Evolutionary conservation across 2,329 filamentous ascomycete species (phyloP).

Genomic region (Epichloe bromicola): DNA sequence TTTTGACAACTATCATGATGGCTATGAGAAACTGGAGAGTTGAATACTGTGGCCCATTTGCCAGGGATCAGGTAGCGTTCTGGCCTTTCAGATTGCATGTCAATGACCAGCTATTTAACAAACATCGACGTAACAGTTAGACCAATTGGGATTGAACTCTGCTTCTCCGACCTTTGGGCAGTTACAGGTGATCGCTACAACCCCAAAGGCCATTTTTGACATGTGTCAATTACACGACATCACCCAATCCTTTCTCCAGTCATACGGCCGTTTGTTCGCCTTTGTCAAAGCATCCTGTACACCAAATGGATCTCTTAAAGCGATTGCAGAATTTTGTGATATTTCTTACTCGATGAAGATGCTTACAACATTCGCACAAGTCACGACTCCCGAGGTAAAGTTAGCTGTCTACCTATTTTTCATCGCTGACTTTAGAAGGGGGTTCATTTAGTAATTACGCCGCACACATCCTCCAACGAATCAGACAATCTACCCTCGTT

Average conservation of each 20-base stretch:
- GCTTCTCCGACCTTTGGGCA: constrained; percentile 12
- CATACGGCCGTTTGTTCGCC: constrained; percentile 39
- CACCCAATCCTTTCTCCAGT: constrained; percentile 24
- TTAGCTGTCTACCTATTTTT: too few relatives aligned
- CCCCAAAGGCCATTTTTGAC: constrained; percentile 10
- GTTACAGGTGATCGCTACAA: constrained; percentile 15
- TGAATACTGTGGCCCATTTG: constrained; percentile 11
- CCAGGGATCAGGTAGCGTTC: constrained; percentile 2
- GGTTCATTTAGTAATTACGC: constrained; percentile 13
- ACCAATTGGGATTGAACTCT: not conserved
- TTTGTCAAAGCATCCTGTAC: constrained; percentile 30
- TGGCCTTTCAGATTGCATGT: not conserved
- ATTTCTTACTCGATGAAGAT: constrained; percentile 28
- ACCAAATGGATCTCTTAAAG: constrained; percentile 30
- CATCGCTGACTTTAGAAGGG: constrained; percentile 9
- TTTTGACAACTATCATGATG: constrained; percentile 32
- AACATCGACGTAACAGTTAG: not conserved
- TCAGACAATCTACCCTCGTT: constrained; percentile 6
- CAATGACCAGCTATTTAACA: not conserved
- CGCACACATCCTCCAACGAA: constrained; percentile 4
- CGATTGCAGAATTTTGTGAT: constrained; percentile 41
- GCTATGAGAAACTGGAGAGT: constrained; percentile 32
- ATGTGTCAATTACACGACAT: constrained; percentile 23
- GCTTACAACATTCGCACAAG: constrained; percentile 21
- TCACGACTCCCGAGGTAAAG: constrained; percentile 15